Evolutionary conservation across 2,329 filamentous ascomycete genomes (phyloP).

Genomic region (Gyromitra esculenta): DNA sequence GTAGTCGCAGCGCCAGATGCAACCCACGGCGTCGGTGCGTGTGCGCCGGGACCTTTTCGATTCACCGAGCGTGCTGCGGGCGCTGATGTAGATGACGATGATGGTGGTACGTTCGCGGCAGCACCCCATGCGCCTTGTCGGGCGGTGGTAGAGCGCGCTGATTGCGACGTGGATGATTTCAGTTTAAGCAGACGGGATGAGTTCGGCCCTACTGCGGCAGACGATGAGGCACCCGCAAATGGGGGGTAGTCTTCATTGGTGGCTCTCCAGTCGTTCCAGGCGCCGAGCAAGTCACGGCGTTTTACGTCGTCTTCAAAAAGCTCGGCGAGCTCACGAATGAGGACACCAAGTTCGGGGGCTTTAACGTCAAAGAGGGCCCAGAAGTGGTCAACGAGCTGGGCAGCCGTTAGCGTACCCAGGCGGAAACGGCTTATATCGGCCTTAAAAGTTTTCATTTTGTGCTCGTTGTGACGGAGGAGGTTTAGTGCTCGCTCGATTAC

Average conservation of each 20-base stretch:
- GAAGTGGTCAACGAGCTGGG: constrained; percentile 75
- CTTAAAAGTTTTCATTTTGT: constrained; percentile 81
- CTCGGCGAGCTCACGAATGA: constrained; percentile 90
- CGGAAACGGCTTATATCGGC: constrained; percentile 81
- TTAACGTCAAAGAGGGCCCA: constrained; percentile 57
- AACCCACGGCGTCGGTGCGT: constrained; percentile 54
- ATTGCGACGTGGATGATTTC: constrained; percentile 76
- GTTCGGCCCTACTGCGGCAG: constrained; percentile 53
- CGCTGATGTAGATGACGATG: constrained; percentile 56
- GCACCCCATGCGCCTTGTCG: constrained; percentile 69
- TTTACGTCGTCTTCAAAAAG: constrained; percentile 87
- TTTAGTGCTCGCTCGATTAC: constrained; percentile 86
- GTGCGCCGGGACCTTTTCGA: constrained; percentile 53
- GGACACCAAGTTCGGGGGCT: constrained; percentile 80
- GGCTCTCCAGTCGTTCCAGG: constrained; percentile 94
- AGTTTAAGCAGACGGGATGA: constrained; percentile 62
- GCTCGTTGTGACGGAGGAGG: constrained; percentile 78
- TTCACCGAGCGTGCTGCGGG: constrained; percentile 38
- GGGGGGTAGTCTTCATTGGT: constrained; percentile 65
- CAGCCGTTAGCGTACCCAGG: constrained; percentile 73
- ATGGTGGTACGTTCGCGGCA: constrained; percentile 58
- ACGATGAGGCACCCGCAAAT: constrained; percentile 58
- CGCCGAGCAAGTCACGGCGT: constrained; percentile 76
- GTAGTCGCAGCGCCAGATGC: constrained; percentile 63
- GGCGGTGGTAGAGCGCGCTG: constrained; percentile 69